Evolutionary conservation across 768 basidiomycete species (phyloP).

Genomic region (Calvatia gigantea): DNA sequence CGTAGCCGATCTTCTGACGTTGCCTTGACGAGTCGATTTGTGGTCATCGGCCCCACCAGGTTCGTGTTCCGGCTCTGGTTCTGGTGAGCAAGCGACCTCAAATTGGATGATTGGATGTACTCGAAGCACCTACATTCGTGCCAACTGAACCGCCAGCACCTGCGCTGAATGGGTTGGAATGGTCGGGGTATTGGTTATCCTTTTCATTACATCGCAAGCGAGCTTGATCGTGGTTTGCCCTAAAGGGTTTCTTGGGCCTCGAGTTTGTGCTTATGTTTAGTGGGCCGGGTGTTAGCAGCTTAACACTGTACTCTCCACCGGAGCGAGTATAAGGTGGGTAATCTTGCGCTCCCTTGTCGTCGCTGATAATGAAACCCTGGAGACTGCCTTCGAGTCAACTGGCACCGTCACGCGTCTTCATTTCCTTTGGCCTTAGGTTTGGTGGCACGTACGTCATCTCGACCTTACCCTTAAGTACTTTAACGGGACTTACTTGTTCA

Average conservation of each 20-base stretch:
- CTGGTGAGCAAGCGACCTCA: conserved; percentile 23
- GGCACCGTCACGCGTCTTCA: conserved; percentile 4
- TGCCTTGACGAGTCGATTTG: conserved; percentile 60
- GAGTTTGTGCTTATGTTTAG: conserved; percentile 7
- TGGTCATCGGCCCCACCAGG: conserved; percentile 50
- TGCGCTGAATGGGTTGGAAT: conserved; percentile 38
- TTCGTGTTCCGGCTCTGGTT: conserved; percentile 41
- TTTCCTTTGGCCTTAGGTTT: conserved; percentile 21
- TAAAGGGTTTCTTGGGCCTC: neutral
- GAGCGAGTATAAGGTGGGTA: neutral
- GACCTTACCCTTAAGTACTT: conserved; percentile 30
- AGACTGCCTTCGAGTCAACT: neutral
- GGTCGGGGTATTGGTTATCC: conserved; percentile 47
- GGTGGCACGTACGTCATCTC: conserved; percentile 18
- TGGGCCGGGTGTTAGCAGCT: neutral
- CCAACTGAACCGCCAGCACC: conserved; percentile 61
- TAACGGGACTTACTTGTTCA: too few relatives aligned
- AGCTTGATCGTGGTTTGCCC: conserved; percentile 16
- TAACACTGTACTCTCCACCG: neutral
- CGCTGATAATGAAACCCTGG: conserved; percentile 16
- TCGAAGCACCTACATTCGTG: conserved; percentile 41
- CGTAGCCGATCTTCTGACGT: conserved; percentile 73
- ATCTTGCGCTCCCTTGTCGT: conserved; percentile 23
- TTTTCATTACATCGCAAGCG: conserved; percentile 45
- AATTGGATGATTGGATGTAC: conserved; percentile 43